Base-by-base conservation (phyloP, 805 yeast genomes). In the Metschnikowia peoriensis region DNA sequence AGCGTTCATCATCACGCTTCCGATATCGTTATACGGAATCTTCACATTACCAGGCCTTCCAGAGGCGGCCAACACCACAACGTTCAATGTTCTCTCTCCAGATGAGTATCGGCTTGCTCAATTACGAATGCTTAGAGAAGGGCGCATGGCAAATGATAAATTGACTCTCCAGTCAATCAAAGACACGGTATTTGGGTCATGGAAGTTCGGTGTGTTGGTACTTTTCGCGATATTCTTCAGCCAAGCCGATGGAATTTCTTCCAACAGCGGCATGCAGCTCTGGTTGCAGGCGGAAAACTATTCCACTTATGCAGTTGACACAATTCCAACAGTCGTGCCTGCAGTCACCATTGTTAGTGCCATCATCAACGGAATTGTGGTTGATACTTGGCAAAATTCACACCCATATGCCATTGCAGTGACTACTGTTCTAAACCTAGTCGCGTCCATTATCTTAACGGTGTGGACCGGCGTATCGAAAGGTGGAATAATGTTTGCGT, bases 161-260 rank as follows among this genome's bases (percentile, higher is more conserved):
- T 49, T 64, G 37, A 49, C 45, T 14, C 44, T 50, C 39, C 15
- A 28, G 6, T 46, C 51, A 6, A 45, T 62, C 27, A 27, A 39
- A n/a, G 38, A 53, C 17, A 53, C 58, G 3, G 46, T 59, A 17
- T 50, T 44, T 29, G 61, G 60, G 54, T 47, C 50, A 28, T 35
- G 72, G 68, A 51, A 66, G 67, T 45, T 65, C 60, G 53, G 60
- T 54, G 44, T 61, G 69, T 44, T 58, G 51, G 64, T 60, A 34
- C 49, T 61, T 10, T 65, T 66, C 57, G 70, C 71, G 7, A 66
- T 67, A 29, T 67, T 67, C 57, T 67, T 67, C 54, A 59, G 64
- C 10, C 71, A 67, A 49, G 69, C 70, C 12, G 70, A 67, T 50
- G 70, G 69, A 3, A 58, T 65, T n/a, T 58, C 64, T 22, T 64